Percentiles rank a stretch among this genome's conserved stretches.
Conservation (phyloP, 805 yeast genomes). For the Lachancea lanzarotensis region DNA sequence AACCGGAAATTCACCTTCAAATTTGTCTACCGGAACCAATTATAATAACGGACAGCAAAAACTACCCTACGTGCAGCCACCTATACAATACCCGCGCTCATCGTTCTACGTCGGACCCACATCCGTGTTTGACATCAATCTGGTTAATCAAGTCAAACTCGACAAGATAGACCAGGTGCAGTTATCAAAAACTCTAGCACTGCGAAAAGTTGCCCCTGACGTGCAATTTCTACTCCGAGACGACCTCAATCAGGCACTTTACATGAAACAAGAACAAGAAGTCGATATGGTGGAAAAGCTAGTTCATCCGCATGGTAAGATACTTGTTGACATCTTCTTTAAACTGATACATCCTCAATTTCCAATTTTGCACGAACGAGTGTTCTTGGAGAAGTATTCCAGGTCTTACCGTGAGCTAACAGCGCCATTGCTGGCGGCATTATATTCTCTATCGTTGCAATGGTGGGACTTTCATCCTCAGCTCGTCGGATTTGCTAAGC, state of each 20-base stretch:
- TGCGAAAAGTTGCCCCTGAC: slow-evolving; percentile 72
- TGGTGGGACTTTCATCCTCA: slow-evolving; percentile 84
- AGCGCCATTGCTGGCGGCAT: slow-evolving; percentile 87
- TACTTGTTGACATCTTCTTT: slow-evolving; percentile 72
- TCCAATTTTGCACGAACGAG: slow-evolving; percentile 86
- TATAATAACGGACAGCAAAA: slow-evolving; percentile 2
- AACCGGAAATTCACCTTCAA: slow-evolving; percentile 2
- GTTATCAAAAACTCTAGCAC: slow-evolving; percentile 54
- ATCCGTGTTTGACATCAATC: slow-evolving; percentile 68
- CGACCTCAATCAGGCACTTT: slow-evolving; percentile 68
- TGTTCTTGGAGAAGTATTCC: slow-evolving; percentile 83
- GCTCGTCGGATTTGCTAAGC: slow-evolving; percentile 68
- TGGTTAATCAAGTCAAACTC: slow-evolving; percentile 56
- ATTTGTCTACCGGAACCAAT: not conserved
- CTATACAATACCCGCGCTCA: slow-evolving; percentile 84
- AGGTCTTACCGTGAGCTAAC: slow-evolving; percentile 88
- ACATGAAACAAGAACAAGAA: slow-evolving; percentile 62
- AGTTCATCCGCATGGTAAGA: slow-evolving; percentile 89
- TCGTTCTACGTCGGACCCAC: slow-evolving; percentile 86
- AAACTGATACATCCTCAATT: slow-evolving; percentile 84
- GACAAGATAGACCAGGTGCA: slow-evolving; percentile 78
- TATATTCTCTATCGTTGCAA: slow-evolving; percentile 78
- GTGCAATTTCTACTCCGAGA: slow-evolving; percentile 74
- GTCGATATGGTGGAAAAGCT: slow-evolving; percentile 78
- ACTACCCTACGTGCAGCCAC: slow-evolving; percentile 15